A percentile compares a stretch with the other conserved stretches of the same genome.
Evolutionary conservation across 345 rosid genomes (phyloP).

Genomic region (Turnera subulata): DNA sequence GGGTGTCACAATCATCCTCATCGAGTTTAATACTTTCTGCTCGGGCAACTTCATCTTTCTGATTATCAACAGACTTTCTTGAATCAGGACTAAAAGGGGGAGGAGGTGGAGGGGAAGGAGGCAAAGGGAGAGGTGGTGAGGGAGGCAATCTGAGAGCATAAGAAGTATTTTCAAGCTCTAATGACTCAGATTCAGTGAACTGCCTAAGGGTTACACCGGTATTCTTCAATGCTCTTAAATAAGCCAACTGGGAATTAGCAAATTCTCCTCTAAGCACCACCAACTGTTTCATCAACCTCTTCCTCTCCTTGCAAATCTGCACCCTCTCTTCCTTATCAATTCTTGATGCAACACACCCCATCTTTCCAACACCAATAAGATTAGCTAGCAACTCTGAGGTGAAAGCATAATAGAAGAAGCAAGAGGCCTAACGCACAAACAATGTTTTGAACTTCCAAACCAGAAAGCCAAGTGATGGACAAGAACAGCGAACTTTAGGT

Average conservation of each 20-base stretch:
- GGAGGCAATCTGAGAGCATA: slow-evolving; percentile 28
- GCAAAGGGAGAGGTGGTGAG: slow-evolving; percentile 51
- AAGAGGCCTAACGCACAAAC: not conserved
- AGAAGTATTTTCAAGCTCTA: slow-evolving; percentile 58
- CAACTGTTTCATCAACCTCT: slow-evolving; percentile 74
- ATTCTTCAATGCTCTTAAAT: slow-evolving; percentile 78
- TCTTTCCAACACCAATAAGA: slow-evolving; percentile 12
- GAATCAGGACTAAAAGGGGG: slow-evolving; percentile 59
- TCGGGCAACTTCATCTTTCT: slow-evolving; percentile 26
- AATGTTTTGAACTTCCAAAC: not conserved
- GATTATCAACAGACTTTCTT: slow-evolving; percentile 26
- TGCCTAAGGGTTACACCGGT: slow-evolving; percentile 88
- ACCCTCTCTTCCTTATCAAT: slow-evolving; percentile 77
- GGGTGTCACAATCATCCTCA: slow-evolving; percentile 29
- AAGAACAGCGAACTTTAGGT: not conserved
- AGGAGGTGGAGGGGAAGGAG: slow-evolving; percentile 76
- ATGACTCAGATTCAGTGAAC: slow-evolving; percentile 77
- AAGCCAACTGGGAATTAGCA: slow-evolving; percentile 70
- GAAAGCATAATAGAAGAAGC: not conserved
- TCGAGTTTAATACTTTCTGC: slow-evolving; percentile 41
- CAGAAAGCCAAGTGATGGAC: slow-evolving; percentile 2
- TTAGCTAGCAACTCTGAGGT: not conserved
- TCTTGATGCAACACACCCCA: slow-evolving; percentile 92
- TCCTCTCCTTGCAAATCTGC: slow-evolving; percentile 67
- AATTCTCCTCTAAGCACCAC: slow-evolving; percentile 63